Conservation (phyloP, 768 basidiomycete genomes). For the Coprinellus aureogranulatus region DNA sequence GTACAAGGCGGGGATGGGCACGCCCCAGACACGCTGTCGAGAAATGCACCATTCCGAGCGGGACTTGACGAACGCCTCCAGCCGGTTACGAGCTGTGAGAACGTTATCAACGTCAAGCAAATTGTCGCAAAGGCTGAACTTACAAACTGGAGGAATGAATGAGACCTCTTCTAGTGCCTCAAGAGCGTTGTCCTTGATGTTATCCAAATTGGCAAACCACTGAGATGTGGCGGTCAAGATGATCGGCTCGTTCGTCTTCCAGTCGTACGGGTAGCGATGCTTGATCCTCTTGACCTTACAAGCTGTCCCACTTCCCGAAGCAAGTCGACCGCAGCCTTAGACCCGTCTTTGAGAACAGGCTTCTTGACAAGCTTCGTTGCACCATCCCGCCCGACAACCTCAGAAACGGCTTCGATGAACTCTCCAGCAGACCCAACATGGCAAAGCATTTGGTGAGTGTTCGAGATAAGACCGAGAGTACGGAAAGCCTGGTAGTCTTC, state of each 20-base stretch:
- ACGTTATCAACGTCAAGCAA: no score
- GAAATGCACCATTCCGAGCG: slow-evolving; percentile 99
- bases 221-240: slow-evolving; percentile 95
- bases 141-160: slow-evolving; percentile 79
- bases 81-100: slow-evolving; percentile 72
- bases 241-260: slow-evolving; percentile 91
- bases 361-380: slow-evolving; percentile 56
- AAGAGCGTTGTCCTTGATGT: slow-evolving; percentile 76
- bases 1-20: slow-evolving; percentile 89
- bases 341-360: slow-evolving; percentile 72
- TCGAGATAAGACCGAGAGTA: slow-evolving; percentile 47
- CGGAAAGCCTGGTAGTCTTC: slow-evolving; percentile 87
- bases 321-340: slow-evolving; percentile 60
- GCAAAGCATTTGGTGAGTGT: slow-evolving; percentile 55
- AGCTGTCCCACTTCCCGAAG: slow-evolving; percentile 57
- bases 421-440: slow-evolving; percentile 79
- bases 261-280: slow-evolving; percentile 95
- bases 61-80: slow-evolving; percentile 79
- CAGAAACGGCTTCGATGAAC: slow-evolving; percentile 59
- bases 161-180: slow-evolving; percentile 63
- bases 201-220: slow-evolving; percentile 93
- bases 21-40: slow-evolving; percentile 95
- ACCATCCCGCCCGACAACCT: slow-evolving; percentile 52
- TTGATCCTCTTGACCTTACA: slow-evolving; percentile 67
- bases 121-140: no score